Evolutionary conservation across 2,329 filamentous ascomycete species (phyloP).

Genomic region (Nemania sp.): DNA sequence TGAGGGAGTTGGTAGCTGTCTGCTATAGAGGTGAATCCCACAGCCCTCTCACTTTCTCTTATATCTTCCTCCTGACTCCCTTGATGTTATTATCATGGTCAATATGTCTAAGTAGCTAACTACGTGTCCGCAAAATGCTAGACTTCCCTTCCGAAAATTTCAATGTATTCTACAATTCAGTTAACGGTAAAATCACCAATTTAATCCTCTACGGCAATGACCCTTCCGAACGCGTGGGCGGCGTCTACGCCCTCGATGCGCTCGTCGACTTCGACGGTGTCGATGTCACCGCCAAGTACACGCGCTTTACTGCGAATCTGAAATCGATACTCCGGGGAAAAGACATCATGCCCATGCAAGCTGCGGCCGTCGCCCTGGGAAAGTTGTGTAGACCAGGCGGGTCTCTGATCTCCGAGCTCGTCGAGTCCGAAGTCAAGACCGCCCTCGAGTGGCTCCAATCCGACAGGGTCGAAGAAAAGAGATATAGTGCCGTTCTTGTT

Average conservation of each 20-base stretch:
- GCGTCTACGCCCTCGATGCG: slow-evolving; percentile 87
- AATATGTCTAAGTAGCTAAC: slow-evolving; percentile 16
- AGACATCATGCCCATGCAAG: slow-evolving; percentile 87
- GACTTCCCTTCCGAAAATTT: slow-evolving; percentile 85
- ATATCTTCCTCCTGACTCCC: not conserved
- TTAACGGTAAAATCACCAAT: slow-evolving; percentile 60
- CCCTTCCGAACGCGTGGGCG: slow-evolving; percentile 85
- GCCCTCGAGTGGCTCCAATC: slow-evolving; percentile 96
- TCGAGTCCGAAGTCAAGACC: slow-evolving; percentile 95
- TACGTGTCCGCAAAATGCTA: slow-evolving; percentile 32
- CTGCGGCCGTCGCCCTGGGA: slow-evolving; percentile 85
- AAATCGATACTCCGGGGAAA: slow-evolving; percentile 86
- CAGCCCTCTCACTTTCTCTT: slow-evolving; percentile 20
- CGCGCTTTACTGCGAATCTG: slow-evolving; percentile 88
- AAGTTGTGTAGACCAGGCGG: slow-evolving; percentile 91
- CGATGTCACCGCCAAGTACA: slow-evolving; percentile 90
- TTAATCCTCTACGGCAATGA: slow-evolving; percentile 85
- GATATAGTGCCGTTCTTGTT: slow-evolving; percentile 90
- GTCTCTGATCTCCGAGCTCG: slow-evolving; percentile 89
- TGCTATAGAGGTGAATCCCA: slow-evolving; percentile 64
- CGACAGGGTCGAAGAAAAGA: slow-evolving; percentile 87
- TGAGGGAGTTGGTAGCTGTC: slow-evolving; percentile 58
- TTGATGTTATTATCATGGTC: not conserved
- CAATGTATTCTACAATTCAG: slow-evolving; percentile 56
- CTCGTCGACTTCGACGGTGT: slow-evolving; percentile 97